Evolutionary conservation across 164 flowering plant genomes (phyloP).

Genomic region (Kingdonia uniflora): DNA sequence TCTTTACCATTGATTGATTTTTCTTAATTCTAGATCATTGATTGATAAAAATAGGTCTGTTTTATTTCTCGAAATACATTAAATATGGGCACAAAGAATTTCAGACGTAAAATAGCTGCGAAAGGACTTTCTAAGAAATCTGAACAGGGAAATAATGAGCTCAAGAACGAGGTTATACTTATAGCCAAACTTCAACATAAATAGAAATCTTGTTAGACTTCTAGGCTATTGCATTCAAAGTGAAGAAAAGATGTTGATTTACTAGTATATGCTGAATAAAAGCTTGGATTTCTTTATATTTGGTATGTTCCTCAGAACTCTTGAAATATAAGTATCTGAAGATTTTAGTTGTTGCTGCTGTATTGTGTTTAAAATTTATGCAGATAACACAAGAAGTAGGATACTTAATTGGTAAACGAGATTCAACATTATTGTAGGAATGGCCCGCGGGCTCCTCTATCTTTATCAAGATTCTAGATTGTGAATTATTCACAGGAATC

Average conservation of each 20-base stretch:
- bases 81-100: too few species aligned
- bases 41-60: too few species aligned
- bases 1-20: too few species aligned
- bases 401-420: slow-evolving; percentile 1
- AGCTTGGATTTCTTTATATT: slow-evolving; percentile 6
- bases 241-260: slow-evolving; percentile 10
- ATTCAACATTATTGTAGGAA: slow-evolving; percentile 1
- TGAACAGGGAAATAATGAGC: slow-evolving; percentile 1
- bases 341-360: too few species aligned
- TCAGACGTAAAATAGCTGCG: slow-evolving; percentile 4
- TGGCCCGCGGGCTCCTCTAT: slow-evolving; percentile 5
- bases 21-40: too few species aligned
- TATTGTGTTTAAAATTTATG: background rate
- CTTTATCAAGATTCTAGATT: slow-evolving; percentile 9
- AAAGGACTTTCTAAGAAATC: slow-evolving; percentile 5
- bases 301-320: background rate
- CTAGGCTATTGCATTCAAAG: slow-evolving; percentile 8
- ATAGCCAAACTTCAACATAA: slow-evolving; percentile 5
- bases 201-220: slow-evolving; percentile 7
- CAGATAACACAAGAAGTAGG: slow-evolving; percentile 1
- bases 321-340: too few species aligned
- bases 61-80: too few species aligned
- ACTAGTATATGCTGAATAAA: slow-evolving; percentile 4
- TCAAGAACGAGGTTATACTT: slow-evolving; percentile 6
- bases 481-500: slow-evolving; percentile 7